Conservation (phyloP, 768 basidiomycete genomes). For the Sistotremastrum niveocremeum region DNA sequence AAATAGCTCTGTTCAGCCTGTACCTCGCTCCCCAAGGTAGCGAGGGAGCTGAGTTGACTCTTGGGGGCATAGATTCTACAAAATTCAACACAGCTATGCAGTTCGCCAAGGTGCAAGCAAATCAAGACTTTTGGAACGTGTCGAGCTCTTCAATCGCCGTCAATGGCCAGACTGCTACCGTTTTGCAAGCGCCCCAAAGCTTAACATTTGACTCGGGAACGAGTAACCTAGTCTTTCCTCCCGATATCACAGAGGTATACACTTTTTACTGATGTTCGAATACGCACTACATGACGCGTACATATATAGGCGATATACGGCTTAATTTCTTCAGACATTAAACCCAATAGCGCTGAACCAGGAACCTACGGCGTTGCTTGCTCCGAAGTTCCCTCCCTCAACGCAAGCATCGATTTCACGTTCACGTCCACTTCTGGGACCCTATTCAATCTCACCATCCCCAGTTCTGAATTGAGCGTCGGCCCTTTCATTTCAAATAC, state of each 20-base stretch:
- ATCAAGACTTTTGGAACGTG: conserved; percentile 28
- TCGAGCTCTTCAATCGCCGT: conserved; percentile 32
- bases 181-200: conserved; percentile 25
- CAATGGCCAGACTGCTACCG: conserved; percentile 35
- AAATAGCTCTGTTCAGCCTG: conserved; percentile 35
- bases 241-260: conserved; percentile 32
- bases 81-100: conserved; percentile 37
- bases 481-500: conserved; percentile 41
- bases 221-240: conserved; percentile 39
- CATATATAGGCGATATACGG: conserved; percentile 35
- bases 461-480: conserved; percentile 41
- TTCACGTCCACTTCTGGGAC: conserved; percentile 38
- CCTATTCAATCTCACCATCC: conserved; percentile 43
- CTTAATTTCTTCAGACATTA: conserved; percentile 43
- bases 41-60: conserved; percentile 38
- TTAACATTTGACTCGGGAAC: conserved; percentile 49
- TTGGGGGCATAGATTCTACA: conserved; percentile 38
- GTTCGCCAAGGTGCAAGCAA: conserved; percentile 23
- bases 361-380: conserved; percentile 46
- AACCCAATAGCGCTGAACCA: conserved; percentile 34
- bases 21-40: conserved; percentile 33
- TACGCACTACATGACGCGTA: background rate
- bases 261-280: background rate
- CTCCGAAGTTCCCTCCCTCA: conserved; percentile 28
- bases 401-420: conserved; percentile 37